These are phyloP conservation scores for Flaveria brownii DNA, from an alignment of 129 eudicot genomes.

Conservation along the genomic window DNA sequence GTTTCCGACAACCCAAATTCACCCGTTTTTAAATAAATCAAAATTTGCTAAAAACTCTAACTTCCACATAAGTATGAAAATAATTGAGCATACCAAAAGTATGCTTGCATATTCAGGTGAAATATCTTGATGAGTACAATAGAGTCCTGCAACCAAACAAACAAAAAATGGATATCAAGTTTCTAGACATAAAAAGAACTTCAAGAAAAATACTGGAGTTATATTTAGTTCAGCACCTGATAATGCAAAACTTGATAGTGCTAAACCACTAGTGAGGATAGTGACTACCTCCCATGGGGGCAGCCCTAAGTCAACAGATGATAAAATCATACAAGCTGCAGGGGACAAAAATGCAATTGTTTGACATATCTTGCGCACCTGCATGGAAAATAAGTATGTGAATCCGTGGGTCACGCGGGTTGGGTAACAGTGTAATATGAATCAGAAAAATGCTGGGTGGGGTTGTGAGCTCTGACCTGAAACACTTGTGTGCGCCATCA, in stretches of 20 bases:
- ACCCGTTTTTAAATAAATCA: neutral
- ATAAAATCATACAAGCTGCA: conserved; percentile 85
- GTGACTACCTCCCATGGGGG: conserved; percentile 89
- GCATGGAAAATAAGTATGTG: conserved; percentile 20
- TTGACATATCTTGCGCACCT: conserved; percentile 97
- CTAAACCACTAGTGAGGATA: conserved; percentile 83
- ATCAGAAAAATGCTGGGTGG: neutral
- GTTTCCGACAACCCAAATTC: neutral
- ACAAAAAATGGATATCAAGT: conserved; percentile 7
- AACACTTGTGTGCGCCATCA: neutral
- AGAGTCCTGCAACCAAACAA: conserved; percentile 66
- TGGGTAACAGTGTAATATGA: neutral
- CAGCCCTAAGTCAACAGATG: conserved; percentile 82
- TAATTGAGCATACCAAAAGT: conserved; percentile 66
- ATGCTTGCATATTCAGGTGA: conserved; percentile 97
- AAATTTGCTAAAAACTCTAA: neutral
- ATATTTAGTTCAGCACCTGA: conserved; percentile 52
- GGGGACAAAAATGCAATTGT: conserved; percentile 91
- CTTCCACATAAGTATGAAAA: neutral
- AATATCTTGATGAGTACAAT: conserved; percentile 97
- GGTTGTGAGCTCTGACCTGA: neutral
- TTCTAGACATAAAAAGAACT: neutral
- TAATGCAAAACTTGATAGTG: conserved; percentile 89
- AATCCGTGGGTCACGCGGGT: neutral
- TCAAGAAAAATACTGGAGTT: neutral